These are phyloP conservation scores for Plasmodium sp. DNA, from an alignment of 169 alveolate genomes.

Conservation along the genomic window DNA sequence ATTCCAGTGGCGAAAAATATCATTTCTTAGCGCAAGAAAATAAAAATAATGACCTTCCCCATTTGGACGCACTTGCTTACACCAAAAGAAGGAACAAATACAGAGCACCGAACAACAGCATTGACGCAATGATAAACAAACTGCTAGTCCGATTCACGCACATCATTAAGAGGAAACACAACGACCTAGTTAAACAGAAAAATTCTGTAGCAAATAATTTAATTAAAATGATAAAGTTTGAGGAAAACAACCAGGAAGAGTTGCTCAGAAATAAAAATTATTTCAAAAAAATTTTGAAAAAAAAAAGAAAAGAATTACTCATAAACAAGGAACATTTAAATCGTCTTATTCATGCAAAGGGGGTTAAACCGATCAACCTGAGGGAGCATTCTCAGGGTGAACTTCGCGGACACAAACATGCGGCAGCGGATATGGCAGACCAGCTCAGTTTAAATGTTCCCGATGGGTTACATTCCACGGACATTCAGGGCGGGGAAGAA, in stretches of 20 bases:
- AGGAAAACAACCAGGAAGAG: slow-evolving; percentile 56
- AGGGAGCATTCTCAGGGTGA: neutral
- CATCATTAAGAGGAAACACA: slow-evolving; percentile 14
- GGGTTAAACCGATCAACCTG: neutral
- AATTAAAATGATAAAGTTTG: slow-evolving; percentile 47
- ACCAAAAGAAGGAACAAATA: slow-evolving; percentile 11
- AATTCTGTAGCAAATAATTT: slow-evolving; percentile 25
- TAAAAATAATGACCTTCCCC: neutral
- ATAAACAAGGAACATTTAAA: slow-evolving; percentile 30
- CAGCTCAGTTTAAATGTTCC: neutral
- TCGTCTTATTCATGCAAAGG: slow-evolving; percentile 18
- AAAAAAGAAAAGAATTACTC: slow-evolving; percentile 30
- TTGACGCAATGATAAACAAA: slow-evolving; percentile 37
- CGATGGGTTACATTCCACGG: neutral
- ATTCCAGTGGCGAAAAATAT: slow-evolving; percentile 26
- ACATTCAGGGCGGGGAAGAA: neutral
- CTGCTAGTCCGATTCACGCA: slow-evolving; percentile 12
- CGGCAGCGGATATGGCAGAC: neutral
- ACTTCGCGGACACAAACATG: neutral
- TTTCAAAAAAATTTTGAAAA: slow-evolving; percentile 31
- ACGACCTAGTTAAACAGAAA: slow-evolving; percentile 34
- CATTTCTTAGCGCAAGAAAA: slow-evolving; percentile 15
- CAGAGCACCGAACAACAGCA: slow-evolving; percentile 6
- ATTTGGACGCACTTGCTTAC: neutral
- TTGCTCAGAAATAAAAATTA: slow-evolving; percentile 30